phyloP scores from a whole-genome alignment of 495 filamentous ascomycete genomes.

The Trichocladium antarcticum region DNA sequence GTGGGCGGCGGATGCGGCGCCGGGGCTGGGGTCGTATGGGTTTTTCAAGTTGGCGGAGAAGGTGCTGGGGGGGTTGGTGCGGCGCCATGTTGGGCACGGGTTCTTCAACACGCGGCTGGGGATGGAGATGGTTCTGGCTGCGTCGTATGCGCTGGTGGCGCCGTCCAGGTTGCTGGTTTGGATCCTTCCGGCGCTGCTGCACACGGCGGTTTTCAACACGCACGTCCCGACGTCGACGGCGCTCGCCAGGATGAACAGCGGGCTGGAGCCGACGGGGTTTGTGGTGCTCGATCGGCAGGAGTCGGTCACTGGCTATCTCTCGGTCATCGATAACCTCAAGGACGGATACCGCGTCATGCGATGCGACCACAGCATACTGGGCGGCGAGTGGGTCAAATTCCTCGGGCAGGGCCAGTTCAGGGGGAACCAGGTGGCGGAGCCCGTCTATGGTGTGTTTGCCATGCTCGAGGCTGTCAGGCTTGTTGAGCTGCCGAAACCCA shows the following conservation, averaged over 20 bases:
- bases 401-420: conserved; percentile 20
- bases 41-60: conserved; percentile 52
- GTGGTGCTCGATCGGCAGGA: conserved; percentile 67
- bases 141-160: conserved; percentile 50
- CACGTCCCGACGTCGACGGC: conserved; percentile 49
- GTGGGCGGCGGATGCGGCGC: conserved; percentile 44
- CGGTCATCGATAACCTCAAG: conserved; percentile 63
- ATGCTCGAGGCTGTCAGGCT: conserved; percentile 87
- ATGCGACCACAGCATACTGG: conserved; percentile 87
- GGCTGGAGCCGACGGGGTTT: conserved; percentile 44
- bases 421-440: conserved; percentile 53
- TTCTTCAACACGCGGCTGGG: conserved; percentile 58
- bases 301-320: conserved; percentile 82
- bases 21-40: conserved; percentile 50
- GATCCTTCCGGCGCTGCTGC: conserved; percentile 56
- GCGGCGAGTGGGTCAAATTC: conserved; percentile 78
- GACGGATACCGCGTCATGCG: conserved; percentile 71
- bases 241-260: conserved; percentile 49
- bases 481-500: conserved; percentile 46
- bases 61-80: conserved; percentile 38
- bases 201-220: conserved; percentile 58
- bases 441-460: conserved; percentile 84
- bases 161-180: conserved; percentile 56
- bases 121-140: conserved; percentile 54
- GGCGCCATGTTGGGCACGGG: conserved; percentile 47